Evolutionary conservation across 768 basidiomycete species (phyloP), one percentile per base, ranked within the genome.

Genomic region (Leucocoprinus sp.): DNA sequence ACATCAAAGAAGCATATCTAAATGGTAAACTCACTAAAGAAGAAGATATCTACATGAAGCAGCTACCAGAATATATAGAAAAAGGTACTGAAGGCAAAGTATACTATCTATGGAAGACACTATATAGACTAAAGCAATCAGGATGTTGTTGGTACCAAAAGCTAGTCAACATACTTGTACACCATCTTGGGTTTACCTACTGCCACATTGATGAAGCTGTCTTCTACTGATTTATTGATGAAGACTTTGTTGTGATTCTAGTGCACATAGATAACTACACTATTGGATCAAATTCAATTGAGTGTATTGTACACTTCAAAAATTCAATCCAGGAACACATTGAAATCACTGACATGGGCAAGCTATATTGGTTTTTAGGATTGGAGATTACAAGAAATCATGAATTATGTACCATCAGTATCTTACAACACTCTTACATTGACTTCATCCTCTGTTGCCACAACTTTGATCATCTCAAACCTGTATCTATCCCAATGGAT

Each of bases 11-110:
- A 0, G 68, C 67, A 0, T 74, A 64, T 51, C 60, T 76, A 0
- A 68, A 62, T 55, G 51, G 58, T 18, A 54, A 64, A 19, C 61
- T 74, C 21, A 58, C 58, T 23, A 9, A 43, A 24, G 43, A 54
- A 27, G 59, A 65, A 29, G 26, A 50, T 1, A 68, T 76, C 31
- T 75, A 66, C 56, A 72, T 76, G 68, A 27, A 59, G 8, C 61
- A 65, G 38, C 67, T 69, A 1, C 61, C 59, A 0, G 63, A 66
- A 0, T 64, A 23, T 37, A 43, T 12, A 23, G 37, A n/a, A 50
- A 42, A 0, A 36, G 29, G 23, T 34, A 42, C 14, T 12, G 43
- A 7, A 0, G 15, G 33, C 8, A 33, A 47, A 11, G 59, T 61
- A 1, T 59, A 54, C 23, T 44, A 42, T 1, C 56, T 65, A 5